Evolutionary conservation across 2,329 filamentous ascomycete genomes (phyloP), one percentile per base, ranked within the genome.

Genomic region (Ceratocystiopsis brevicomis): DNA sequence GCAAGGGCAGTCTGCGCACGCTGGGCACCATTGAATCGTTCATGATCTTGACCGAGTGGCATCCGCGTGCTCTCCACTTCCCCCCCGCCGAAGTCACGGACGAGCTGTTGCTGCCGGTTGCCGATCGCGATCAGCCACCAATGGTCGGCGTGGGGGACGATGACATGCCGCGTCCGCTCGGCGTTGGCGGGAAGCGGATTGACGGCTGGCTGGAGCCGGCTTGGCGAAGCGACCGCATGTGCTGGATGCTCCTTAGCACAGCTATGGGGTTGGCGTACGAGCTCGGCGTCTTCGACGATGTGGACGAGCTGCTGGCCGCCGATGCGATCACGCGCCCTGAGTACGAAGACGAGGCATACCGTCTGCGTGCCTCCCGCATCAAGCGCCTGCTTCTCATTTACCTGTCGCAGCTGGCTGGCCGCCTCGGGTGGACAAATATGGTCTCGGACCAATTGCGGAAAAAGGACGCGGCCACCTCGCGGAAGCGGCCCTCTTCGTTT

Each of bases 171-270:
- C 61, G 61, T n/a, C 71, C 84, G 16, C 83, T 84, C 37, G 85
- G 84, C 11, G 71, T 85, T 17, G 83, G 85, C 38, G 85, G 84
- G 11, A 79, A 82, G 57, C 69, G 86, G 25, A 90, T 95, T 49
- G 86, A 94, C 56, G 88, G 85, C 57, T 96, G 90, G 85, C 73
- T 96, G 4, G 90, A 98, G 58, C 90, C 90, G 3, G 88, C 85
- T 10, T 95, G 88, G 85, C 73, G 88, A 52, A 85, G 81, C 50
- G 88, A 95, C 54, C 81, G 86, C 44, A 93, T 95, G 83, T 93
- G 84, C 56, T 95, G 88, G 88, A 95, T 95, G 85, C 66, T 96
- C 14, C 69, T 96, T 30, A 92, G 85, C 54, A 92, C 86, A 35
- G 86, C 85, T 14, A 82, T 88, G 65, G 82, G 86, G 1, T 66